Conservation (phyloP, 208 protist species). For the Giardia duodenalis region DNA sequence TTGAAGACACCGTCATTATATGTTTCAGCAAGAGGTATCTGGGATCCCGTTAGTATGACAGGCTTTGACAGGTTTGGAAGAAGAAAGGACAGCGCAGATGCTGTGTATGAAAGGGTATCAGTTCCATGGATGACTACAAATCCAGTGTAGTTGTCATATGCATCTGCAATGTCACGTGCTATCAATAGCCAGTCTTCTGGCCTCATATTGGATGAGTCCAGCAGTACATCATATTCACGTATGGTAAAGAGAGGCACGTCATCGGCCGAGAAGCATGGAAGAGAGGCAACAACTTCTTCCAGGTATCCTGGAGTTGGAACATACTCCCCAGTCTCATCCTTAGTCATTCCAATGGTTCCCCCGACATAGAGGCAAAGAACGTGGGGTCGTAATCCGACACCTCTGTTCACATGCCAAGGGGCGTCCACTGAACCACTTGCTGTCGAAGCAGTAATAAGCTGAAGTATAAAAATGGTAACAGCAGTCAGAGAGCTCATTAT, state of each 20-base stretch:
- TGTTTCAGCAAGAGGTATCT: slow-evolving; percentile 64
- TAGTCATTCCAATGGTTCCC: slow-evolving; percentile 66
- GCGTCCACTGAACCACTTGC: too few relatives aligned
- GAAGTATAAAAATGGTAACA: too few relatives aligned
- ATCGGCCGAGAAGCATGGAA: slow-evolving; percentile 25
- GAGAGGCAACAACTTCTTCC: neutral
- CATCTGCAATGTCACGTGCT: slow-evolving; percentile 50
- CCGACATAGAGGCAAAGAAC: slow-evolving; percentile 63
- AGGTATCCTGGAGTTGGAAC: slow-evolving; percentile 48
- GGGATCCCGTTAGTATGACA: slow-evolving; percentile 79
- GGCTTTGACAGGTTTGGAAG: slow-evolving; percentile 78
- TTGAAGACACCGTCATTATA: slow-evolving; percentile 62
- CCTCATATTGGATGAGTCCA: slow-evolving; percentile 65
- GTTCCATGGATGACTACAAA: slow-evolving; percentile 83
- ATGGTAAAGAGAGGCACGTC: slow-evolving; percentile 52
- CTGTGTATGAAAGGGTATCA: slow-evolving; percentile 86
- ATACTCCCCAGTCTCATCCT: slow-evolving; percentile 52
- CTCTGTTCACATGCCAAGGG: too few relatives aligned
- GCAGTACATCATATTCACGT: slow-evolving; percentile 57
- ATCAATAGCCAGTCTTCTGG: slow-evolving; percentile 58
- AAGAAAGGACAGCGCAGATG: slow-evolving; percentile 75
- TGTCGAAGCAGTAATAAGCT: too few relatives aligned
- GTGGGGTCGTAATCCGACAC: too few relatives aligned
- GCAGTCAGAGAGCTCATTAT: too few relatives aligned
- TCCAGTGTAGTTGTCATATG: slow-evolving; percentile 73